Conservation (phyloP, 2,329 filamentous ascomycete genomes). For the Chaetomium globosum region DNA sequence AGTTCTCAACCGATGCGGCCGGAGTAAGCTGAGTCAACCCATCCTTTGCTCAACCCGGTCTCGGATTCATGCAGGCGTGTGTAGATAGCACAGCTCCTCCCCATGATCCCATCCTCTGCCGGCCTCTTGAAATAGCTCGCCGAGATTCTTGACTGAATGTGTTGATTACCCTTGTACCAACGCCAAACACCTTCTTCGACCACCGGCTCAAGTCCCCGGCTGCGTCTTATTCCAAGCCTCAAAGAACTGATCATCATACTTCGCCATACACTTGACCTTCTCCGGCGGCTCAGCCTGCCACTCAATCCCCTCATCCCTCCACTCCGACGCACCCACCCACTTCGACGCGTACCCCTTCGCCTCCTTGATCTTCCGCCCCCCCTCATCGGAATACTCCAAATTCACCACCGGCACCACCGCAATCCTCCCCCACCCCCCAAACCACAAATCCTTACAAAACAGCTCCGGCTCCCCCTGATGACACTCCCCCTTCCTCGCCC, state of each 20-base stretch:
- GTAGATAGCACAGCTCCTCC: too few species aligned
- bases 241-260: slow-evolving; percentile 48
- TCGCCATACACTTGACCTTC: slow-evolving; percentile 53
- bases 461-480: slow-evolving; percentile 57
- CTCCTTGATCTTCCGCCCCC: slow-evolving; percentile 50
- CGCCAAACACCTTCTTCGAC: not conserved
- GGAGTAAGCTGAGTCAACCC: too few species aligned
- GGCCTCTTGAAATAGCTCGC: too few species aligned
- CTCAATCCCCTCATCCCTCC: slow-evolving; percentile 42
- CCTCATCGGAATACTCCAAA: slow-evolving; percentile 55
- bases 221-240: slow-evolving; percentile 46
- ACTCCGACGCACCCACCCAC: slow-evolving; percentile 36
- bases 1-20: too few species aligned
- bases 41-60: too few species aligned
- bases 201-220: slow-evolving; percentile 18
- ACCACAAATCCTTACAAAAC: slow-evolving; percentile 62
- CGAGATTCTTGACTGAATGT: not conserved
- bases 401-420: slow-evolving; percentile 60
- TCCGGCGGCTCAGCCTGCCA: slow-evolving; percentile 51
- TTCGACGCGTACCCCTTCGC: slow-evolving; percentile 54
- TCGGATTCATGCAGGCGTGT: too few species aligned
- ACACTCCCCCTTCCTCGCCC: slow-evolving; percentile 49
- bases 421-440: slow-evolving; percentile 52
- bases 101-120: too few species aligned
- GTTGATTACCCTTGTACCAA: not conserved